Conservation (phyloP, 352 stramenopile genomes). For the Proteromonas lacertae region DNA sequence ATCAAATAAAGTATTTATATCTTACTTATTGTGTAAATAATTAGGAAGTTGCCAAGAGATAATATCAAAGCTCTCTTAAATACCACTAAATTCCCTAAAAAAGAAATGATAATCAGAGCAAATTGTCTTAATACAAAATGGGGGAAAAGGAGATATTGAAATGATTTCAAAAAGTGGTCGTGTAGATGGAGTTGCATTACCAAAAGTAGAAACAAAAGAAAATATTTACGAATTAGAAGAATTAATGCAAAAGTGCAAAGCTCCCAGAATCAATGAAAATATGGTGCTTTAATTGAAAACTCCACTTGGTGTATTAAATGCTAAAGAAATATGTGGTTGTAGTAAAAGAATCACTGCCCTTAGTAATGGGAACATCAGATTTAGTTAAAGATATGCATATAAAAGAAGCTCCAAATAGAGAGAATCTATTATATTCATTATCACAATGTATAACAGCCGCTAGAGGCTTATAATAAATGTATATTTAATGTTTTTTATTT, state of each 20-base stretch:
- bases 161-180: neutral
- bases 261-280: neutral
- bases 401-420: neutral
- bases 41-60: too few relatives aligned
- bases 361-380: neutral
- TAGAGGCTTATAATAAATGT: neutral
- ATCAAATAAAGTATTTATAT: neutral
- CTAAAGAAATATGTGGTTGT: neutral
- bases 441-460: neutral
- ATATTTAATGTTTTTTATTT: too few relatives aligned
- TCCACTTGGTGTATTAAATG: neutral
- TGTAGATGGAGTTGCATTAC: neutral
- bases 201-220: neutral
- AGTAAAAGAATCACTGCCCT: too few relatives aligned
- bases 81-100: too few relatives aligned
- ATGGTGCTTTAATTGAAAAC: neutral
- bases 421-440: neutral
- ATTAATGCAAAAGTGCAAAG: neutral
- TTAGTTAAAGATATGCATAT: neutral
- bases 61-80: too few relatives aligned
- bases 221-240: neutral
- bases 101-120: too few relatives aligned
- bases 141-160: neutral
- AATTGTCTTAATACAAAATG: neutral
- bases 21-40: too few relatives aligned